phyloP scores from a whole-genome alignment of 495 filamentous ascomycete species.

The Rusavskia elegans region DNA sequence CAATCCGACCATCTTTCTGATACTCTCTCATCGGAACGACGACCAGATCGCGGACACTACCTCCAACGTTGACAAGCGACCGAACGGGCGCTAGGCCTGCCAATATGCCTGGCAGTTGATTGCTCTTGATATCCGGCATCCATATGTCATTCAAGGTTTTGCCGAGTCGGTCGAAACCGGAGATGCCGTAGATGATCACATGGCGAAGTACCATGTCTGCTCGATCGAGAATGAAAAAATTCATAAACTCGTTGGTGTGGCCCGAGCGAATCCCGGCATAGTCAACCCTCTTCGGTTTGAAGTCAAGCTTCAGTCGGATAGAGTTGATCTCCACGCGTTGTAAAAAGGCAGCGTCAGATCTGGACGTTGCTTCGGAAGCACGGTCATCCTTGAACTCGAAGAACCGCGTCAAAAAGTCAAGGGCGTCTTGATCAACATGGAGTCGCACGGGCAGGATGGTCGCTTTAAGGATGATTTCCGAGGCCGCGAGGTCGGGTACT shows the following conservation, averaged over 20 bases:
- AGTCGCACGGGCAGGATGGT: constrained; percentile 75
- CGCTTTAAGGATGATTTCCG: constrained; percentile 78
- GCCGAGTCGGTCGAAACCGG: constrained; percentile 76
- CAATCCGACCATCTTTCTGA: constrained; percentile 79
- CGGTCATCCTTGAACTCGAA: constrained; percentile 91
- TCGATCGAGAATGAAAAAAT: constrained; percentile 85
- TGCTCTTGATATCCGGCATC: constrained; percentile 85
- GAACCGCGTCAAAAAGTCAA: constrained; percentile 94
- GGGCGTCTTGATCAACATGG: constrained; percentile 93
- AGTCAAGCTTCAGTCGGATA: constrained; percentile 73
- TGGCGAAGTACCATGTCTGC: constrained; percentile 76
- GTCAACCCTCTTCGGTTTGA: constrained; percentile 94
- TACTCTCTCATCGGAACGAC: constrained; percentile 86
- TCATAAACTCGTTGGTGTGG: constrained; percentile 98
- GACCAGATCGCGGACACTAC: constrained; percentile 70
- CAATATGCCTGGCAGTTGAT: constrained; percentile 78
- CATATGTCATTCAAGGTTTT: constrained; percentile 87
- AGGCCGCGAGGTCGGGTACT: constrained; percentile 64
- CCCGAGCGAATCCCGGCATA: constrained; percentile 90
- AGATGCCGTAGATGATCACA: constrained; percentile 81
- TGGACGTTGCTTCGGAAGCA: constrained; percentile 21
- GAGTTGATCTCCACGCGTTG: constrained; percentile 79
- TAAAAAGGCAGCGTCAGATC: constrained; percentile 68
- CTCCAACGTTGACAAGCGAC: constrained; percentile 77
- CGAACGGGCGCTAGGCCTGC: constrained; percentile 82